Evolutionary conservation across 805 yeast genomes (phyloP).

Genomic region (Starmerella sp.): DNA sequence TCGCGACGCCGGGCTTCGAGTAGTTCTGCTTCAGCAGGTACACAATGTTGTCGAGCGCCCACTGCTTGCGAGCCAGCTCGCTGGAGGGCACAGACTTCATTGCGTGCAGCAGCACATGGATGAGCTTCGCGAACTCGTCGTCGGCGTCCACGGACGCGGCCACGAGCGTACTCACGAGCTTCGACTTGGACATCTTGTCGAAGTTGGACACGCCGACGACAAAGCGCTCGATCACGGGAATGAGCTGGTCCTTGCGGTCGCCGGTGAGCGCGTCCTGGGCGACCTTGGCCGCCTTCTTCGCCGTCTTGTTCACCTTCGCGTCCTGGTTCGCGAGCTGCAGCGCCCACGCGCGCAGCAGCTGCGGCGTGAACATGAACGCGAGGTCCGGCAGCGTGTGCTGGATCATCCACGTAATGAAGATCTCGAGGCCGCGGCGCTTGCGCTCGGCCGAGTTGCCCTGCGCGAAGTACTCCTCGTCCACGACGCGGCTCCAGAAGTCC

Average conservation of each 20-base stretch:
- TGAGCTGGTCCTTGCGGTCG: conserved; percentile 4
- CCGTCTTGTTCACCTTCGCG: conserved; percentile 55
- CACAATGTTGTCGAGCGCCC: conserved; percentile 51
- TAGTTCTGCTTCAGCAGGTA: conserved; percentile 31
- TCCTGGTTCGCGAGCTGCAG: conserved; percentile 62
- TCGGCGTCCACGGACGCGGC: conserved; percentile 14
- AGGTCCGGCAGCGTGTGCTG: conserved; percentile 22
- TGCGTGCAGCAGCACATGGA: conserved; percentile 13
- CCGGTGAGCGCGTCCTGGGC: conserved; percentile 13
- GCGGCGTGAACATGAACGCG: conserved; percentile 23
- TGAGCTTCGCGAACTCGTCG: conserved; percentile 21
- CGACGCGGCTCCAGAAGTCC: conserved; percentile 69
- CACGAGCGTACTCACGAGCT: conserved; percentile 43
- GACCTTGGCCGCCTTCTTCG: conserved; percentile 39
- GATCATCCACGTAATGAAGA: conserved; percentile 43
- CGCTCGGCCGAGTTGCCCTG: conserved; percentile 72
- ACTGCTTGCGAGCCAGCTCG: conserved; percentile 28
- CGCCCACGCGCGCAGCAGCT: conserved; percentile 42
- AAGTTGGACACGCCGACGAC: conserved; percentile 39
- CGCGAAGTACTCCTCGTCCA: conserved; percentile 73
- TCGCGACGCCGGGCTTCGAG: conserved; percentile 10
- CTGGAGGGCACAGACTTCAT: conserved; percentile 17
- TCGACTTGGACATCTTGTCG: conserved; percentile 66
- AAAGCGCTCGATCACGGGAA: conserved; percentile 11
- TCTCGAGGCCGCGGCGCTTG: conserved; percentile 75